Evolutionary conservation across 1,139 yeast species (phyloP), one percentile per base, ranked within the genome.

Genomic region (Zygoascus hellenicus): DNA sequence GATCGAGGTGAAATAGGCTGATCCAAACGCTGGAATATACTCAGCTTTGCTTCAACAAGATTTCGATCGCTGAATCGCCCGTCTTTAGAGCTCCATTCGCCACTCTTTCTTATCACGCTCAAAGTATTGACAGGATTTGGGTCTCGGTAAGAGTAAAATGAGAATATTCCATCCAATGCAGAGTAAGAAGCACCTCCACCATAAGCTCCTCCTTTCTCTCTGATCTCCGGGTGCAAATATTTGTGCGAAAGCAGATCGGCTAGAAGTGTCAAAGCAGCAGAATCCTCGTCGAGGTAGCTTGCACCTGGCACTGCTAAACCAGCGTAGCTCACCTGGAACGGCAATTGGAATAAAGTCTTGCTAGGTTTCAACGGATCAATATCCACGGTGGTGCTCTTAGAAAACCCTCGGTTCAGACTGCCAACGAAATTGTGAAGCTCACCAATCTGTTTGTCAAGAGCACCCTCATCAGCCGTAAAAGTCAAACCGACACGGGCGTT

Each of bases 191-290:
- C 84, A 2, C 98, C 98, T 10, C 96, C 97, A 7, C 98, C 98
- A 61, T 92, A 92, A 0, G 98, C 98, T 47, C 98, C 98, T 52
- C 96, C 96, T 58, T 92, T 81, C 64, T 92, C 98, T 57, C 98
- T 78, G 38, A 92, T 81, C 53, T 89, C 96, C 10, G 88, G 79
- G 64, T 92, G 98, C 43, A 94, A 71, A 56, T 86, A 80, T 61
- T 86, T 85, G 66, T 83, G 90, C 0, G 96, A 82, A 55, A 90
- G 67, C 48, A 92, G 65, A 58, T 85, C 94, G 1, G 97, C 76
- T 46, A 92, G 71, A 0, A 92, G 79, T 63, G 88, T 96, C 43
- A 92, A 73, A 1, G 89, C 74, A 0, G 97, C 96, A 38, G 96
- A 90, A 54, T 90, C 97, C 46, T 72, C 69, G 47, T 81, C 76